Conservation (phyloP, 2,329 filamentous ascomycete genomes). For the Cladosporium sp. region DNA sequence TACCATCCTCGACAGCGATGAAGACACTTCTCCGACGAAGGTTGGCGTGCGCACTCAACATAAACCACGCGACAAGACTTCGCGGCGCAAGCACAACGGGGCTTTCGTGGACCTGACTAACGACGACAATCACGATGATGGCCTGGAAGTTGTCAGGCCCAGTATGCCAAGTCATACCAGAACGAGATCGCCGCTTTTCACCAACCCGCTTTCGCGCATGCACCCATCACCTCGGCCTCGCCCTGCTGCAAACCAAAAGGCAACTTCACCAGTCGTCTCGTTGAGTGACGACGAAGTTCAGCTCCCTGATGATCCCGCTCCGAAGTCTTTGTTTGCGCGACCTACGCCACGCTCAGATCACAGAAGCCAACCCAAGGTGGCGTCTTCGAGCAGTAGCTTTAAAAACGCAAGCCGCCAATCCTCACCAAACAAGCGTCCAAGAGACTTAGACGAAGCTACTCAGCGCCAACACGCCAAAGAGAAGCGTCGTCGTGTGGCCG, state of each 20-base stretch:
- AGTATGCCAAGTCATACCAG: background rate
- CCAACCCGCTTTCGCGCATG: background rate
- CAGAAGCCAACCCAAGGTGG: background rate
- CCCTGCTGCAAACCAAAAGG: background rate
- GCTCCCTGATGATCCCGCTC: background rate
- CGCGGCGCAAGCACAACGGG: background rate
- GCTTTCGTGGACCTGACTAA: background rate
- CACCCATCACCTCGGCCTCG: background rate
- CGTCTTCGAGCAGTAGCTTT: background rate
- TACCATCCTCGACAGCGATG: background rate
- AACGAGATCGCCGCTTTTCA: background rate
- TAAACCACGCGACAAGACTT: background rate
- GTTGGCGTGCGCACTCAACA: background rate
- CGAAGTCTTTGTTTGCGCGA: background rate
- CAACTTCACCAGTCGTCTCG: background rate
- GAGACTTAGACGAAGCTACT: background rate
- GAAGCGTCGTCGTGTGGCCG: background rate
- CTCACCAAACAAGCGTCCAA: background rate
- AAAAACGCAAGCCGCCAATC: background rate
- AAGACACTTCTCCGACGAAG: background rate
- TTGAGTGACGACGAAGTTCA: slow-evolving; percentile 6
- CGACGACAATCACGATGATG: background rate
- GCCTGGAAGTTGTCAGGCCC: background rate
- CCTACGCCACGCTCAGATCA: background rate
- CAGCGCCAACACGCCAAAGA: background rate